These are phyloP conservation scores for Neofusicoccum sp. DNA, from an alignment of 2,329 filamentous ascomycete species.

Conservation along the genomic window DNA sequence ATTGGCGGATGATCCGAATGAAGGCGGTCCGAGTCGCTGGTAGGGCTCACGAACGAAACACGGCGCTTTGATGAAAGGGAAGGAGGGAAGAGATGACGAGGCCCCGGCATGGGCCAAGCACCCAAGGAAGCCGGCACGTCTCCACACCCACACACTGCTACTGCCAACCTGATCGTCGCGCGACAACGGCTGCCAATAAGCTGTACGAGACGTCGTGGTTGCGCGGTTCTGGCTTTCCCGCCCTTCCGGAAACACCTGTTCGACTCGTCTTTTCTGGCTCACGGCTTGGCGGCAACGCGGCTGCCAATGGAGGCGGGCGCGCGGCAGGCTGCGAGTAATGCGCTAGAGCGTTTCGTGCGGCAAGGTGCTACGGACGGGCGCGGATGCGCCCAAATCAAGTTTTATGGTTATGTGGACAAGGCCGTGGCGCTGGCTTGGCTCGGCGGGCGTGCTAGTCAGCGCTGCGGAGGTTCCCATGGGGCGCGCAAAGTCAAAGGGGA, in stretches of 20 bases:
- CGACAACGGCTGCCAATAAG: background rate
- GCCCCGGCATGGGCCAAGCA: background rate
- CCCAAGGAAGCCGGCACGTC: background rate
- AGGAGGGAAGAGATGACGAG: background rate
- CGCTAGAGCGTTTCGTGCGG: background rate
- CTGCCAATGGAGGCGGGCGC: background rate
- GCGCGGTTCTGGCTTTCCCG: background rate
- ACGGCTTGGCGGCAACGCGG: background rate
- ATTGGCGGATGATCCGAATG: slow-evolving; percentile 3
- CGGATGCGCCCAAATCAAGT: slow-evolving; percentile 2
- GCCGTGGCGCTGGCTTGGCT: background rate
- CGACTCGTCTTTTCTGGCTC: background rate
- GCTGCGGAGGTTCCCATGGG: background rate
- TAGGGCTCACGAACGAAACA: background rate
- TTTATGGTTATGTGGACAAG: slow-evolving; percentile 13
- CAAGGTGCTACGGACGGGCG: background rate
- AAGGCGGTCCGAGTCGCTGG: background rate
- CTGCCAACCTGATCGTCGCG: too few species aligned
- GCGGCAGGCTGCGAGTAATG: slow-evolving; percentile 9
- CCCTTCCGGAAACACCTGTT: background rate
- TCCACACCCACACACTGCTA: background rate
- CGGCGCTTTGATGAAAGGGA: slow-evolving; percentile 3
- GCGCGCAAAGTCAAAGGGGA: background rate
- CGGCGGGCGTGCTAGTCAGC: background rate
- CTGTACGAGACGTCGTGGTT: background rate